A percentile compares a stretch with the other conserved stretches of the same genome.
Conservation (phyloP, 192 early-diverging fungal species). For the Linnemannia hyalina region DNA sequence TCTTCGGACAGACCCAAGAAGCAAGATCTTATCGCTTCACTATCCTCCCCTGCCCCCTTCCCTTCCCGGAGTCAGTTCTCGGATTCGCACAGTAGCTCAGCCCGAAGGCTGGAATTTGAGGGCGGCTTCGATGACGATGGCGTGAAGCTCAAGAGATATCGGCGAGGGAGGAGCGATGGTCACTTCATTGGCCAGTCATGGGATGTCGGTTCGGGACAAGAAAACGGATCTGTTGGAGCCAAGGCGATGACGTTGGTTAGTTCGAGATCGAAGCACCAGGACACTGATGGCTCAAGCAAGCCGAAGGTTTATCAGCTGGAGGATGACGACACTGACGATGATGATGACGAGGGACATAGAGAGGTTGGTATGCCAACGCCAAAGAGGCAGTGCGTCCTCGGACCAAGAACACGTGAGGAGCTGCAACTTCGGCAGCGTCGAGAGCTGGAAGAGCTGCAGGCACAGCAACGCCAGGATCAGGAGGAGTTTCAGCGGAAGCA, state of each 20-base stretch:
- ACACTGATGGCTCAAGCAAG: background rate
- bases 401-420: constrained; percentile 20
- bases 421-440: constrained; percentile 38
- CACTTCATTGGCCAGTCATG: constrained; percentile 52
- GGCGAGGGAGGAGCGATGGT: constrained; percentile 11
- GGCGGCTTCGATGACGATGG: constrained; percentile 29
- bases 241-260: background rate
- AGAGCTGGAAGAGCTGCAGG: constrained; percentile 44
- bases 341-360: background rate
- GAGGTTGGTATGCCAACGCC: background rate
- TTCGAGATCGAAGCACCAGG: background rate
- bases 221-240: background rate
- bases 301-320: background rate
- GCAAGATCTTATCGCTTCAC: constrained; percentile 19
- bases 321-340: background rate
- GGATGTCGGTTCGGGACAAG: constrained; percentile 37
- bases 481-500: constrained; percentile 52
- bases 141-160: constrained; percentile 7
- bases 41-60: background rate
- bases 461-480: constrained; percentile 44
- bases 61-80: background rate
- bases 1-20: constrained; percentile 49
- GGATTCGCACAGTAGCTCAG: background rate
- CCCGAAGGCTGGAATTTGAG: constrained; percentile 4
- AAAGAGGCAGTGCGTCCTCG: background rate